Percentiles rank a stretch among this genome's conserved stretches.
Conservation (phyloP, 306 rosid species). For the Potentilla sterilis region DNA sequence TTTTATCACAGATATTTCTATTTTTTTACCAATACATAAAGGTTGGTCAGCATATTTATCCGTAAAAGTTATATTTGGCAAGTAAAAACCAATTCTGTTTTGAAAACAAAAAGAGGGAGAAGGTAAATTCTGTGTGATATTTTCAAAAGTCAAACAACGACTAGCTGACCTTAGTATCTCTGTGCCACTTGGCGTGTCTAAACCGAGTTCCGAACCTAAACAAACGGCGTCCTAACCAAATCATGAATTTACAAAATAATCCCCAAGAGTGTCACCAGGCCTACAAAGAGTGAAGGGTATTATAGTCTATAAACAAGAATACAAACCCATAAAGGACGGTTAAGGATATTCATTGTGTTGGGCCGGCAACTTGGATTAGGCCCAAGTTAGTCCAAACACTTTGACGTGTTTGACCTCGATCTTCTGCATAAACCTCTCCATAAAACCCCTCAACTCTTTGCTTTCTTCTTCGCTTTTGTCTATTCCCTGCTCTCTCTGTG, state of each 20-base stretch:
- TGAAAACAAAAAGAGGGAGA: neutral
- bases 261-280: too few relatives aligned
- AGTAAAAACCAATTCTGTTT: constrained; percentile 2
- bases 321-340: too few relatives aligned
- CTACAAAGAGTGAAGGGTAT: neutral
- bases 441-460: constrained; percentile 16
- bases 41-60: neutral
- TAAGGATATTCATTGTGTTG: neutral
- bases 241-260: too few relatives aligned
- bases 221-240: constrained; percentile 2
- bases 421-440: constrained; percentile 26
- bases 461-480: too few relatives aligned
- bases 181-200: constrained; percentile 8
- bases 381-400: neutral
- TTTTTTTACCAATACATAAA: neutral
- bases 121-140: neutral
- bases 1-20: neutral
- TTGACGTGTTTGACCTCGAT: constrained; percentile 18
- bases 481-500: neutral
- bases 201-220: neutral
- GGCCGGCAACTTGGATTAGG: constrained; percentile 3
- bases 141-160: too few relatives aligned
- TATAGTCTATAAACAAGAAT: neutral
- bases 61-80: neutral
- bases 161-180: neutral